Base-by-base conservation (phyloP, 148 eudicot genomes). In the Talinum fruticosum region DNA sequence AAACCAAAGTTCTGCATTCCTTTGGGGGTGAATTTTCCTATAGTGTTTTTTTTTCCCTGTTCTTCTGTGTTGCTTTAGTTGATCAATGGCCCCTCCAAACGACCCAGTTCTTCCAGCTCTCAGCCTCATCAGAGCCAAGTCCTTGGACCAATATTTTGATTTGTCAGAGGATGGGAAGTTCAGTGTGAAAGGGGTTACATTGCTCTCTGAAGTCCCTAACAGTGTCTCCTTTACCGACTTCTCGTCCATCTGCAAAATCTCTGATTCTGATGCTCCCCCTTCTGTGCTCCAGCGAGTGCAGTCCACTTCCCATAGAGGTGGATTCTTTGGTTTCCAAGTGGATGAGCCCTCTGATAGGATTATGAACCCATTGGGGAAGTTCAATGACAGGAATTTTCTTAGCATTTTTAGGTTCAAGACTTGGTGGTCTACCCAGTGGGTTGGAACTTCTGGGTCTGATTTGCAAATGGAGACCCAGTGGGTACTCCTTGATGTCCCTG, bases 351-450 rank as follows among this genome's bases (percentile, higher is more conserved):
- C 90, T 3, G 76, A 89, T 47, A 78, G 78, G 45, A 69, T 86
- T 10, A 73, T 77, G 32, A 89, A 86, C 71, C 87, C 92, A 62
- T 64, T 91, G 2, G 95, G 92, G 1, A 85, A 81, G 19, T 86
- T 91, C 74, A 75, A n/a, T 53, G 82, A 77, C 21, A 78, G 90
- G 75, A 80, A 82, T 66, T 91, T 91, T 62, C 80, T 90, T 2
- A 90, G 94, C 84, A 82, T 90, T 1, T 90, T 90, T 80, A 75
- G 94, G 79, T 90, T 90, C 84, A 90, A 90, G 68, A 87, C 92
- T 3, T 90, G 90, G 94, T 90, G 94, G 94, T 86, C 92, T 61
- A 90, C 94, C 26, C 94, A 89, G 44, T 90, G 94, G 94, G 88
- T 86, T 1, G 94, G 92, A 8, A 87, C 45, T 8, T 83, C 79